Evolutionary conservation across 2,329 filamentous ascomycete genomes (phyloP), one percentile per base, ranked within the genome.

Genomic region (Rhytidhysteron rufulum): DNA sequence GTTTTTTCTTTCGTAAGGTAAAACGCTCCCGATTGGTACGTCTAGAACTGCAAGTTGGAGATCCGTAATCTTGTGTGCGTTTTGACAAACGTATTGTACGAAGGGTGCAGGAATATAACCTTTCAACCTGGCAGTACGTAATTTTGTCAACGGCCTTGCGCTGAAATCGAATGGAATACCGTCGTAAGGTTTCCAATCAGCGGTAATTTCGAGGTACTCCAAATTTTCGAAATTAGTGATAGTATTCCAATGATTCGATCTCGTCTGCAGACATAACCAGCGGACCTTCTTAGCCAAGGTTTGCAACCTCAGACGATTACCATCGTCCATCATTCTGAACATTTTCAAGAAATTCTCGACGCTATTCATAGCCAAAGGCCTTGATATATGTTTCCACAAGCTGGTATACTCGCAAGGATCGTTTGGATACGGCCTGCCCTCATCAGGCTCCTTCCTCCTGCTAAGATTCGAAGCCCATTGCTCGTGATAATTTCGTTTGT

Each of bases 101-200:
- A 48, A 47, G 6, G 40, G 40, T 13, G 11, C n/a, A n/a, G 42
- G 40, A 10, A 50, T 11, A 36, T 48, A 44, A 1, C 45, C 48
- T 17, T 43, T 41, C 10, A 50, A 34, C 30, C 44, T 50, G 15
- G 48, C 24, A 2, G 40, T 47, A 3, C 20, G 16, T 11, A 50
- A 19, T n/a, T 44, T 46, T 2, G 31, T 3, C 34, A 48, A 10
- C n/a, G 6, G n/a, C 3, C 31, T 34, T 5, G 27, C 15, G 5
- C 5, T 4, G 9, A 5, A 5, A 6, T 17, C 10, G 2, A 10
- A 17, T 15, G 34, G 34, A 19, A 17, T 11, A 15, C 8, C 9
- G 4, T 17, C 17, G 5, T 4, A 15, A 22, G 21, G 9, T 10
- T 5, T 21, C 40, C 38, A 43, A 21, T 37, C 40, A 2, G 39